A percentile compares a stretch with the other conserved stretches of the same genome.
Conservation (phyloP, 73 alveolate genomes). For the Stentor coeruleus region DNA sequence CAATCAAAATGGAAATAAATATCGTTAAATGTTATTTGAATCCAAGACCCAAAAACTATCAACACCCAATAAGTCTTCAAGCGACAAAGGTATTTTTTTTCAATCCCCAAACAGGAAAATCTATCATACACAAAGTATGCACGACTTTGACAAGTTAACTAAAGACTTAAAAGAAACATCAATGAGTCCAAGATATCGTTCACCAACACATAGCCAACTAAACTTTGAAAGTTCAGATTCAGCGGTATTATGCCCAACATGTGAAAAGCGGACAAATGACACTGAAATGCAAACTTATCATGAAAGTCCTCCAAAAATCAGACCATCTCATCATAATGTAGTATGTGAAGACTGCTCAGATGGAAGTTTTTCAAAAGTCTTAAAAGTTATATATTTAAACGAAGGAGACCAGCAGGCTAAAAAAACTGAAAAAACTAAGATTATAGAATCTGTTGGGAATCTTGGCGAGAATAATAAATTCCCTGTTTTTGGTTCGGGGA, state of each 20-base stretch:
- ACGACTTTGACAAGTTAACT: not conserved
- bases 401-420: not conserved
- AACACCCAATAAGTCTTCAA: not conserved
- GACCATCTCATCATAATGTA: not conserved
- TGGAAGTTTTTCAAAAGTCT: not conserved
- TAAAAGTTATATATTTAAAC: not conserved
- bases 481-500: not conserved
- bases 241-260: not conserved
- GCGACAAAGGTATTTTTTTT: too few species aligned
- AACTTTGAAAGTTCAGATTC: not conserved
- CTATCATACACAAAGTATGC: not conserved
- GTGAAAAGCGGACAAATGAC: not conserved
- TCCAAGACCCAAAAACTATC: not conserved
- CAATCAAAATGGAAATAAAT: too few species aligned
- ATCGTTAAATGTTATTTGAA: not conserved
- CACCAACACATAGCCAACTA: not conserved
- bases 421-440: not conserved
- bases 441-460: not conserved
- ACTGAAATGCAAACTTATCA: not conserved
- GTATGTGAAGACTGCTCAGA: not conserved
- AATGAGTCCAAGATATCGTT: not conserved
- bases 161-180: not conserved
- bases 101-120: not conserved
- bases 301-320: slow-evolving; percentile 1
- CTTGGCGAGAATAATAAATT: not conserved